Conservation (phyloP, 2,329 filamentous ascomycete genomes). For the Curvularia spicifera region DNA sequence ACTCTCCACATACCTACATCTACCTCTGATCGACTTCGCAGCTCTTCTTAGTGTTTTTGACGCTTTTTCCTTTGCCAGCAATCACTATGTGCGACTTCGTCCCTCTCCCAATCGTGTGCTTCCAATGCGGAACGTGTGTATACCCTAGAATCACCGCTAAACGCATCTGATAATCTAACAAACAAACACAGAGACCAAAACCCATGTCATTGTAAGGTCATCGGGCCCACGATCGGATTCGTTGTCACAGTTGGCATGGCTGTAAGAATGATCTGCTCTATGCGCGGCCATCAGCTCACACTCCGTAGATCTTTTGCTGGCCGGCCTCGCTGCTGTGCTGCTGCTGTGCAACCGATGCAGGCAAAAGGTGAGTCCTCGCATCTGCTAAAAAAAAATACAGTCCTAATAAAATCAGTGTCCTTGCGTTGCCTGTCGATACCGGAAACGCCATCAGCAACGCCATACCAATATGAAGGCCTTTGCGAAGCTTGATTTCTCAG, state of each 20-base stretch:
- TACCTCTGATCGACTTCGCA: not conserved
- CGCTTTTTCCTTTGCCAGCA: not conserved
- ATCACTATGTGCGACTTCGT: constrained; percentile 45
- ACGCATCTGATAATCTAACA: constrained; percentile 17
- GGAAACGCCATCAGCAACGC: constrained; percentile 59
- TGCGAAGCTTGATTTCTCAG: not conserved
- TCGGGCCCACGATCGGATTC: constrained; percentile 63
- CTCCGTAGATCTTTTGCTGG: constrained; percentile 59
- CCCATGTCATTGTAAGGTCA: constrained; percentile 63
- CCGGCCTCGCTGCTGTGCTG: constrained; percentile 63
- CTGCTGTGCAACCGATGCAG: constrained; percentile 61
- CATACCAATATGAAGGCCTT: constrained; percentile 51
- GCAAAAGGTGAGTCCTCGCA: constrained; percentile 56
- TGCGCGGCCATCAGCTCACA: constrained; percentile 14
- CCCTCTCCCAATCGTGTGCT: constrained; percentile 59
- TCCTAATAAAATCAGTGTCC: constrained; percentile 51
- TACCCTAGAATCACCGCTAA: not conserved
- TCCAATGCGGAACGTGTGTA: constrained; percentile 58
- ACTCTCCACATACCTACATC: not conserved
- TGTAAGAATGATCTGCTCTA: constrained; percentile 47
- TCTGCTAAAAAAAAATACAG: not conserved
- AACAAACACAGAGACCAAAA: constrained; percentile 58
- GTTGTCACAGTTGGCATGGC: constrained; percentile 57
- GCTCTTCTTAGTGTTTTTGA: not conserved
- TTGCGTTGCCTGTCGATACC: constrained; percentile 60